phyloP scores from a whole-genome alignment of 2,329 filamentous ascomycete genomes.

The Colletotrichum agaves region DNA sequence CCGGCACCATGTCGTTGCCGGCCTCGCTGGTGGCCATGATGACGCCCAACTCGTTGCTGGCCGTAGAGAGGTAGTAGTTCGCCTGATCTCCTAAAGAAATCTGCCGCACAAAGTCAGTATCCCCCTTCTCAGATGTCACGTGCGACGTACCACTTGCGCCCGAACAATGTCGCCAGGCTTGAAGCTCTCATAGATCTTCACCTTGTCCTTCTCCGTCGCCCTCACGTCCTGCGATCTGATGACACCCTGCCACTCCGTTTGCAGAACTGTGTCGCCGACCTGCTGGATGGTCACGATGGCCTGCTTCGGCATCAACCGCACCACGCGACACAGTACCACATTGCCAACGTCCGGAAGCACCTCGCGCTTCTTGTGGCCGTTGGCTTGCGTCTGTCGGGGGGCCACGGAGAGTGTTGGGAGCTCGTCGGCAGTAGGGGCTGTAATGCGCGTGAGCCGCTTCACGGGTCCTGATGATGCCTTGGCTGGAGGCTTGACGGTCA shows the following conservation, averaged over 20 bases:
- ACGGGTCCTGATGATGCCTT: conserved; percentile 60
- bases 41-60: conserved; percentile 90
- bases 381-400: conserved; percentile 47
- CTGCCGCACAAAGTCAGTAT: conserved; percentile 49
- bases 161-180: conserved; percentile 91
- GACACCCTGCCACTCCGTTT: conserved; percentile 85
- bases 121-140: neutral
- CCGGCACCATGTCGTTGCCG: conserved; percentile 90
- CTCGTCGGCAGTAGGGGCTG: conserved; percentile 53
- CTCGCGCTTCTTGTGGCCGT: conserved; percentile 65
- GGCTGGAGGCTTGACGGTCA: conserved; percentile 64
- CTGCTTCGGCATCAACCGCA: conserved; percentile 85
- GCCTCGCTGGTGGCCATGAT: conserved; percentile 91
- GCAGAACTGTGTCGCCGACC: conserved; percentile 76
- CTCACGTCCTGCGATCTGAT: conserved; percentile 92
- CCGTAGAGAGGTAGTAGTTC: conserved; percentile 95
- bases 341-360: conserved; percentile 85
- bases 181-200: conserved; percentile 91
- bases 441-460: conserved; percentile 70
- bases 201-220: conserved; percentile 94
- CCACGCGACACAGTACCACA: conserved; percentile 85
- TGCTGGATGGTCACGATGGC: conserved; percentile 88
- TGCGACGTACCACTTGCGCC: conserved; percentile 77
- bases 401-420: conserved; percentile 68
- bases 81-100: conserved; percentile 93